Evolutionary conservation across 495 filamentous ascomycete species (phyloP), one percentile per base, ranked within the genome.

Genomic region (Penicillium ochrochloron): DNA sequence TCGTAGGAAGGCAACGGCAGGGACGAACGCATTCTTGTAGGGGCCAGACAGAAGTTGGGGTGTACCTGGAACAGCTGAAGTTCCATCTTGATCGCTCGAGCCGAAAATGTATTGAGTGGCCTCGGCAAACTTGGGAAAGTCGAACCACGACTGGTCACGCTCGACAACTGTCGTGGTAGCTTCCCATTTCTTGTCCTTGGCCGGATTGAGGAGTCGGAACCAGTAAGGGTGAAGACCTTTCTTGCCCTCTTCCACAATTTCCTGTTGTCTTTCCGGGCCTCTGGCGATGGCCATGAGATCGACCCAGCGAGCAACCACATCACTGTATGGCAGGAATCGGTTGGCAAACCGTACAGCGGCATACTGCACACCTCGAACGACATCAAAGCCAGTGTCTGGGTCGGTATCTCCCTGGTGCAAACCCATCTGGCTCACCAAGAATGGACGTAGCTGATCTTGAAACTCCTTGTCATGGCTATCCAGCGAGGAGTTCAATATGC

Each of bases 321-420:
- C 92, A 39, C 77, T 81, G 64, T 90, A 97, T 2, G 89, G 87
- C 12, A 99, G 80, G 68, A 92, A 96, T n/a, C 90, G 83, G 68
- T 97, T 97, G 3, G 93, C 90, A 81, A 93, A 97, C 27, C 93
- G 89, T 5, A 95, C 85, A n/a, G 90, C 90, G 21, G 90, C 86
- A 76, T 92, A 94, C 9, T 92, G 87, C 54, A 89, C 88, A 58
- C 87, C 90, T 60, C 92, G 81, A 9, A 86, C 80, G 14, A 85
- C 70, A 21, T 70, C 73, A 59, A 70, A 79, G 7, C 76, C 75
- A n/a, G 71, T 75, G 31, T 74, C 66, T 5, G 77, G 63, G 62
- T 77, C 70, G 57, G 77, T 73, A 51, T 81, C 78, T 51, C 84
- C 86, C 42, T 86, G 79, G 27, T 83, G 64, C 46, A 84, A 72